phyloP scores from a whole-genome alignment of 164 flowering plant species.

The Saururus chinensis region DNA sequence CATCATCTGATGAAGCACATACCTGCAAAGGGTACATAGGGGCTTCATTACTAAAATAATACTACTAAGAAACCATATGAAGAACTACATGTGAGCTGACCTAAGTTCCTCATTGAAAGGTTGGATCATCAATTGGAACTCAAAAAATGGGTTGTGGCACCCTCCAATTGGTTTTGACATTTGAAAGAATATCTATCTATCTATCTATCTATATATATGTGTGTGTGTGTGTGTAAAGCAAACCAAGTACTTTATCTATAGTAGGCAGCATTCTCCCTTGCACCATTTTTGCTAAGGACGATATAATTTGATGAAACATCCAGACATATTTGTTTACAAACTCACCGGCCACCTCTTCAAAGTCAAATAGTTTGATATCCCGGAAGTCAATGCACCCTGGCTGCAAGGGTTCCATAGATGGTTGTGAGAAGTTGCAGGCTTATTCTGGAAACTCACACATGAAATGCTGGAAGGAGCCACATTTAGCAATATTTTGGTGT shows the following conservation, averaged over 20 bases:
- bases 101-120: neutral
- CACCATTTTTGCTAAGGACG: neutral
- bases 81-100: neutral
- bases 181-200: neutral
- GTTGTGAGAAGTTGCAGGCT: conserved; percentile 6
- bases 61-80: neutral
- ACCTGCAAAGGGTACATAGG: conserved; percentile 25
- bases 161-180: neutral
- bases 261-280: neutral
- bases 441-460: conserved; percentile 20
- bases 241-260: no score
- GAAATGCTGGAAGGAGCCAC: conserved; percentile 15
- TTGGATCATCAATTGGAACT: neutral
- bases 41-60: neutral
- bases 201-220: no score
- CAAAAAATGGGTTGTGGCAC: neutral
- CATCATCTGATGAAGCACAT: conserved; percentile 55
- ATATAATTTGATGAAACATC: neutral
- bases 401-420: conserved; percentile 11
- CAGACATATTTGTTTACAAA: neutral
- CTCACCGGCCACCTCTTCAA: conserved; percentile 56
- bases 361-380: conserved; percentile 16
- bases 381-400: conserved; percentile 11
- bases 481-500: conserved; percentile 15
- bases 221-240: no score